Conservation (phyloP, 768 basidiomycete species). For the Mycena vitilis region DNA sequence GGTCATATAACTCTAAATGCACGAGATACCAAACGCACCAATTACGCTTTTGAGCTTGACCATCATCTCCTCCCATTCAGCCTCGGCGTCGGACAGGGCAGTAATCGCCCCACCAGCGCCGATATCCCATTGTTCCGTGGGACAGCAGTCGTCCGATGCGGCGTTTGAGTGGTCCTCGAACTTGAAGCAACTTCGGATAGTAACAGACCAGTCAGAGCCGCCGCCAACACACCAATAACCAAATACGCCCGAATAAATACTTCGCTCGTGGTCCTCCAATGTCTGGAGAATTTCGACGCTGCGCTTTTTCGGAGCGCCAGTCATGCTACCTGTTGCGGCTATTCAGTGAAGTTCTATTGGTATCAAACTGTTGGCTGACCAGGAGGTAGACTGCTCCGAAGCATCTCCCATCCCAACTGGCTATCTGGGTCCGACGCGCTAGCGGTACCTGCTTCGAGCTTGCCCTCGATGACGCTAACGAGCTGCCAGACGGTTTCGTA, state of each 20-base stretch:
- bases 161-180: slow-evolving; percentile 54
- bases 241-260: slow-evolving; percentile 92
- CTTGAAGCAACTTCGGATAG: slow-evolving; percentile 93
- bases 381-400: slow-evolving; percentile 86
- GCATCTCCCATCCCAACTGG: slow-evolving; percentile 81
- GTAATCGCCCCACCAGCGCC: slow-evolving; percentile 99
- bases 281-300: slow-evolving; percentile 89
- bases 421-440: slow-evolving; percentile 51
- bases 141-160: not conserved
- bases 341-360: slow-evolving; percentile 3
- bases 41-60: slow-evolving; percentile 87
- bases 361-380: slow-evolving; percentile 57
- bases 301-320: slow-evolving; percentile 95
- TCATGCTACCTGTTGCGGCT: slow-evolving; percentile 84
- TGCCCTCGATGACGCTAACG: slow-evolving; percentile 92
- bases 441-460: slow-evolving; percentile 48
- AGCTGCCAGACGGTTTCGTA: slow-evolving; percentile 96
- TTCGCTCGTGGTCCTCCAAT: slow-evolving; percentile 78
- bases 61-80: slow-evolving; percentile 95
- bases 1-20: slow-evolving; percentile 19
- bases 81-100: slow-evolving; percentile 84
- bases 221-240: slow-evolving; percentile 94
- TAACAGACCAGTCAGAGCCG: slow-evolving; percentile 92
- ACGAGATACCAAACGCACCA: slow-evolving; percentile 58
- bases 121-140: slow-evolving; percentile 75